Percentiles rank a stretch among this genome's conserved stretches.
Evolutionary conservation across 169 alveolate genomes (phyloP).

Genomic region (Perkinsus chesapeaki): DNA sequence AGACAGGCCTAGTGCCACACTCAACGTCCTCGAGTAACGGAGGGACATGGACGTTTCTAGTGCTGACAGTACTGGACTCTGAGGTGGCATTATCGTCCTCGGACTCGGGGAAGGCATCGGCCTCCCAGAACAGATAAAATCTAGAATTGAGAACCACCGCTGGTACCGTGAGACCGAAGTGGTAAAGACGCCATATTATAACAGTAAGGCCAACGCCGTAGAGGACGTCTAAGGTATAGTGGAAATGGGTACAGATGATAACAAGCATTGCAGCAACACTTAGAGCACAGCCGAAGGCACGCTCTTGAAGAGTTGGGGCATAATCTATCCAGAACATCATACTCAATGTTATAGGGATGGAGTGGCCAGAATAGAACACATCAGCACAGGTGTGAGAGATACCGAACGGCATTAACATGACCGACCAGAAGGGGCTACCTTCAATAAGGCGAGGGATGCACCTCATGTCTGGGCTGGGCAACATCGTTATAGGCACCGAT

Average conservation of each 20-base stretch:
- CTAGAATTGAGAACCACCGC: neutral
- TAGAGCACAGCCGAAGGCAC: neutral
- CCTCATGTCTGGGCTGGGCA: neutral
- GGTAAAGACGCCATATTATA: neutral
- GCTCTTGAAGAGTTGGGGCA: neutral
- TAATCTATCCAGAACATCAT: neutral
- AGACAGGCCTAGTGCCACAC: neutral
- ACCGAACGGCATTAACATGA: neutral
- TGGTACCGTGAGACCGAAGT: neutral
- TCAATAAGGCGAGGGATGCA: neutral
- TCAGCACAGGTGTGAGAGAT: neutral
- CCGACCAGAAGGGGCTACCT: neutral
- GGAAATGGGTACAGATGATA: neutral
- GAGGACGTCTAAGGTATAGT: neutral
- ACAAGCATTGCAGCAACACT: neutral
- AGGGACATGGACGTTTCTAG: neutral
- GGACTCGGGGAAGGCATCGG: neutral
- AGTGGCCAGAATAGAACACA: neutral
- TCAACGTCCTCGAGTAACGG: neutral
- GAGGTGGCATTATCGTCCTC: neutral
- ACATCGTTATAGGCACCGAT: neutral
- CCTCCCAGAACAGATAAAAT: neutral
- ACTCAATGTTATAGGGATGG: neutral
- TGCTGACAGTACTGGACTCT: neutral
- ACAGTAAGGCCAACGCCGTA: neutral